Percentiles rank a stretch among this genome's conserved stretches.
Conservation (phyloP, 1,139 yeast genomes). For the Blastobotrys serpentis region DNA sequence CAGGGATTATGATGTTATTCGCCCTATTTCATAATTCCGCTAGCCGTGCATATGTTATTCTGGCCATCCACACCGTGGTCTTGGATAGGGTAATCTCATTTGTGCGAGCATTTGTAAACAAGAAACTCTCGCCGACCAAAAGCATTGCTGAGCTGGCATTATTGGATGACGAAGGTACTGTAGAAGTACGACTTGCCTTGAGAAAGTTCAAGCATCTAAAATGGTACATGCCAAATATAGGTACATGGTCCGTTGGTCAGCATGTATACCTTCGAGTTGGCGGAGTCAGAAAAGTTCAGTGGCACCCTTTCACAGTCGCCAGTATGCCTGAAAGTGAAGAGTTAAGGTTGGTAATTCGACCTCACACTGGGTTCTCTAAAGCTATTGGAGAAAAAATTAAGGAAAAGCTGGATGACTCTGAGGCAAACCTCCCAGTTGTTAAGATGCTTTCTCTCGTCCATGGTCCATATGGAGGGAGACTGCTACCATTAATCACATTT, state of each 20-base stretch:
- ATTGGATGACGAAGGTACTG: conserved; percentile 46
- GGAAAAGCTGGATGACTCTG: conserved; percentile 27
- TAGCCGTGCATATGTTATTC: conserved; percentile 41
- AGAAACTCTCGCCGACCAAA: conserved; percentile 43
- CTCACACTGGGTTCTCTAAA: conserved; percentile 48
- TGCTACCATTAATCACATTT: conserved; percentile 46
- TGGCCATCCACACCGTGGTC: conserved; percentile 49
- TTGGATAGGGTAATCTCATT: conserved; percentile 45
- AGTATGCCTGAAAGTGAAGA: conserved; percentile 44
- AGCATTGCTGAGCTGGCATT: conserved; percentile 39
- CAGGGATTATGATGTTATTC: conserved; percentile 47
- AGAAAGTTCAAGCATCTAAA: conserved; percentile 37
- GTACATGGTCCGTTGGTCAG: conserved; percentile 52
- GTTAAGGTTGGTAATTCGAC: conserved; percentile 44
- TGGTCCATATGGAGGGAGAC: conserved; percentile 50
- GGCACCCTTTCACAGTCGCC: conserved; percentile 51
- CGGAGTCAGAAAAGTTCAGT: conserved; percentile 43
- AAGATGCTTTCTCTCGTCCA: conserved; percentile 41
- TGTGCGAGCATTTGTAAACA: conserved; percentile 40
- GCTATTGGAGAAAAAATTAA: conserved; percentile 38
- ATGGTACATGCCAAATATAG: conserved; percentile 40
- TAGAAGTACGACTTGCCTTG: conserved; percentile 13
- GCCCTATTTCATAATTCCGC: conserved; percentile 47
- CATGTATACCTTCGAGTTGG: conserved; percentile 46
- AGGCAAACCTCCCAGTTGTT: conserved; percentile 14